Base-by-base conservation (phyloP, 2,329 filamentous ascomycete genomes). In the Aureobasidium sp. region DNA sequence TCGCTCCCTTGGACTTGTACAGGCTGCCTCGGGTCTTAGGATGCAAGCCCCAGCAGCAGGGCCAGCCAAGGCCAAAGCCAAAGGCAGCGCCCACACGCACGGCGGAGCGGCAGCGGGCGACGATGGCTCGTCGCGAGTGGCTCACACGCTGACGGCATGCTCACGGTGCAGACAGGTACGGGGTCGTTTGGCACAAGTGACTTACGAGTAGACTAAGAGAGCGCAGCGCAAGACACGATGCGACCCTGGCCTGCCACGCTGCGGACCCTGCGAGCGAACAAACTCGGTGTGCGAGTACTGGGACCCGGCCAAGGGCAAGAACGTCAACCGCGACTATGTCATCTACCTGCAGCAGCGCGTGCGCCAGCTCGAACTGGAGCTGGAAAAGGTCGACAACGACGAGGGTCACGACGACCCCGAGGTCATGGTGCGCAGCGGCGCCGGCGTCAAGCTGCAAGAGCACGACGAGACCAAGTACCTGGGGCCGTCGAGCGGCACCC, bases 231-330 rank as follows among this genome's bases (percentile, higher is more conserved):
- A 99, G 81, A 97, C 93, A 41, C 84, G 91, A 80, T 99, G 94
- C 79, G 94, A 97, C 76, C 90, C 94, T 4, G 90, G 89, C 15
- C 84, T 99, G 25, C 94, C 94, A 44, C 88, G 89, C 71, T 99
- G 94, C 75, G 84, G 90, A 20, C 92, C 93, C 25, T 99, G 94
- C 78, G 91, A 97, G 77, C 85, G 93, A 68, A 92, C 90, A 66
- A 92, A 92, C 70, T 91, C 91, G 34, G 84, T 86, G 64, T 99
- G 94, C 82, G 93, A 97, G 72, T 99, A 97, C 78, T 96, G 89
- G 74, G 94, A 99, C 76, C 91, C 91, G 34, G 82, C 88, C 57
- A 94, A 92, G 74, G 88, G 89, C 65, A 86, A 85, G 70, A 92
- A 89, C 71, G 91, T 97, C 69, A 90, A 91, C 65, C 87, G 94